Evolutionary conservation across 805 yeast species (phyloP), one percentile per base, ranked within the genome.

Genomic region (Helenozyma baotianmanensis): DNA sequence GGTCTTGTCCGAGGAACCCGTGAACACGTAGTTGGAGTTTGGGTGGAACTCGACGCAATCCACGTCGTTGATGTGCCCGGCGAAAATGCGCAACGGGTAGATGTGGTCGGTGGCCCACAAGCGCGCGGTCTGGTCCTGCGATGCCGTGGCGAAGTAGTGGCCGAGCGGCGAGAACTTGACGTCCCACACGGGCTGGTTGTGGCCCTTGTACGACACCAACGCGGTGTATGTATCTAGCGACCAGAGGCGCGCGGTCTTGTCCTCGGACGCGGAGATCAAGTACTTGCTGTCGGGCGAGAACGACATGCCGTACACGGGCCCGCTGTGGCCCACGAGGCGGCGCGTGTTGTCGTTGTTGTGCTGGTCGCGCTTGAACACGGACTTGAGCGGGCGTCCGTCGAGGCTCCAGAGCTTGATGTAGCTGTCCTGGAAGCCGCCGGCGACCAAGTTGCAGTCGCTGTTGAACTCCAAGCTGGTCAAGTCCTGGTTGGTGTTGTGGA

Each of bases 61-160:
- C 23, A 92, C 97, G 63, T 92, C 99, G 51, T 87, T 84, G 50
- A 89, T 73, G 61, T 92, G 99, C 1, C 99, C 99, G 0, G 97
- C 97, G 67, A 92, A 90, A 16, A 92, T 85, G 47, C 98, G 72
- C 49, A 92, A 68, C 23, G 99, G 97, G 55, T 90, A 89, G 27
- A 92, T 89, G 60, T 92, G 99, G 57, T 92, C 98, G 48, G 95
- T 87, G 16, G 96, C 88, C 99, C 99, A 92, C 36, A 92, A 68
- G 41, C 97, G 74, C 1, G 97, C 97, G 0, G 98, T 92, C 57
- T 89, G 97, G 55, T 92, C 99, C 54, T 89, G 96, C 2, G 96
- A 86, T 0, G 94, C 96, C 0, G 97, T 89, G n/a, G 94, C 96
- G 60, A 92, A 92, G 62, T 92, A 92, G 62, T 92, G 97, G 4